Evolutionary conservation across 768 basidiomycete genomes (phyloP).

Genomic region (Tylopilus sp.): DNA sequence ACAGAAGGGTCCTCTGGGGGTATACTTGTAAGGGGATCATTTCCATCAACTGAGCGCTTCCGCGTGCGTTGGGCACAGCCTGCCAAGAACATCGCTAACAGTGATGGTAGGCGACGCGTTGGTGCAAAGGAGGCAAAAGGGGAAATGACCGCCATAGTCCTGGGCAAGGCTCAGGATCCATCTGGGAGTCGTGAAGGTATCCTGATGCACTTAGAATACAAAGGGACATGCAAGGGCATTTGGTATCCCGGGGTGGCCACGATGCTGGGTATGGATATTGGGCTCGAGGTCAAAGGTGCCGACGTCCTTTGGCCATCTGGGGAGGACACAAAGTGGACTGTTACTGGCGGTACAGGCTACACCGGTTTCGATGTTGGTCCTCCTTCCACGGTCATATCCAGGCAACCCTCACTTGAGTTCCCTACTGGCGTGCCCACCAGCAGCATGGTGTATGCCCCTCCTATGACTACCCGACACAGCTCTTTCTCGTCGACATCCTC

Average conservation of each 20-base stretch:
- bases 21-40: slow-evolving; percentile 70
- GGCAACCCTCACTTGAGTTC: slow-evolving; percentile 51
- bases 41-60: slow-evolving; percentile 72
- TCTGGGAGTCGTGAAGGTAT: slow-evolving; percentile 47
- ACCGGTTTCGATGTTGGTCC: slow-evolving; percentile 66
- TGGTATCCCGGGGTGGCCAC: slow-evolving; percentile 86
- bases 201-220: slow-evolving; percentile 65
- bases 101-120: slow-evolving; percentile 60
- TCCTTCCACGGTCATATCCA: slow-evolving; percentile 36
- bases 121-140: slow-evolving; percentile 67
- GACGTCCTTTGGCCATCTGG: slow-evolving; percentile 66
- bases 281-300: slow-evolving; percentile 63
- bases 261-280: slow-evolving; percentile 72
- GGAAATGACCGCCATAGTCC: slow-evolving; percentile 59
- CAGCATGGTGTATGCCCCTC: slow-evolving; percentile 19
- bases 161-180: slow-evolving; percentile 45
- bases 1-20: slow-evolving; percentile 51
- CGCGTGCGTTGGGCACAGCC: slow-evolving; percentile 78
- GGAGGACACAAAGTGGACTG: slow-evolving; percentile 50
- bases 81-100: slow-evolving; percentile 40
- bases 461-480: slow-evolving; percentile 33
- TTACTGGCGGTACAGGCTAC: slow-evolving; percentile 62
- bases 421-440: slow-evolving; percentile 20
- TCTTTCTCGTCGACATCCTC: slow-evolving; percentile 54
- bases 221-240: slow-evolving; percentile 68